Percentiles rank a stretch among this genome's conserved stretches.
Evolutionary conservation across 148 eudicot species (phyloP).

Genomic region (Heliamphora exappendiculata): DNA sequence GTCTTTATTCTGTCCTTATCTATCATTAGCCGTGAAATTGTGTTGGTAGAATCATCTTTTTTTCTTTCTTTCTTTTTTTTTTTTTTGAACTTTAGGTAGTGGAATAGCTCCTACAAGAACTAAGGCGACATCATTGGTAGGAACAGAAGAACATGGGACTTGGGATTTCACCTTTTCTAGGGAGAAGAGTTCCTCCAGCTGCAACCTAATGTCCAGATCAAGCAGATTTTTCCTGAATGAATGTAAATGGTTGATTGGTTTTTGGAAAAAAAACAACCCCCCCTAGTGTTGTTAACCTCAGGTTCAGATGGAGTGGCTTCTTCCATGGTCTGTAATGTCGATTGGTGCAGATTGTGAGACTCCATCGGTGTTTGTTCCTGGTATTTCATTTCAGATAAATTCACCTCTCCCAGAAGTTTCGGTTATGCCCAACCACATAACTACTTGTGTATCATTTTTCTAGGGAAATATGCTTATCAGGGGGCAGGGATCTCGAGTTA

Average conservation of each 20-base stretch:
- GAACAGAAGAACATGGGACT: not conserved
- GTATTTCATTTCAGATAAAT: not conserved
- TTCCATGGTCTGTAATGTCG: not conserved
- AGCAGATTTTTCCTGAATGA: not conserved
- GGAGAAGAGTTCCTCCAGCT: not conserved
- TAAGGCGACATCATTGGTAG: not conserved
- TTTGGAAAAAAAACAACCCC: not conserved
- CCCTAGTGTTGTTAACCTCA: not conserved
- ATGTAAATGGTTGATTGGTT: not conserved
- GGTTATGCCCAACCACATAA: not conserved
- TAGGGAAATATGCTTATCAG: constrained; percentile 4
- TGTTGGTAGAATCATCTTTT: not conserved
- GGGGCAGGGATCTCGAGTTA: not conserved
- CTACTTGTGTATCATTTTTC: not conserved
- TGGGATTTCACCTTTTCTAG: not conserved
- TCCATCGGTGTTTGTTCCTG: not conserved
- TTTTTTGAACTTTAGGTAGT: not conserved
- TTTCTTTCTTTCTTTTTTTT: not conserved
- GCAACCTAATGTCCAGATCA: not conserved
- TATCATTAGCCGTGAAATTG: not conserved
- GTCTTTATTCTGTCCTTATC: not conserved
- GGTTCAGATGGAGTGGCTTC: not conserved
- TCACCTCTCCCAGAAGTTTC: not conserved
- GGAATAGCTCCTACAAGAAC: not conserved
- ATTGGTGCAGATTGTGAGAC: constrained; percentile 1